phyloP scores from a whole-genome alignment of 225 moss, liverwort and hornwort genomes.

The Sphagnum contortum region DNA sequence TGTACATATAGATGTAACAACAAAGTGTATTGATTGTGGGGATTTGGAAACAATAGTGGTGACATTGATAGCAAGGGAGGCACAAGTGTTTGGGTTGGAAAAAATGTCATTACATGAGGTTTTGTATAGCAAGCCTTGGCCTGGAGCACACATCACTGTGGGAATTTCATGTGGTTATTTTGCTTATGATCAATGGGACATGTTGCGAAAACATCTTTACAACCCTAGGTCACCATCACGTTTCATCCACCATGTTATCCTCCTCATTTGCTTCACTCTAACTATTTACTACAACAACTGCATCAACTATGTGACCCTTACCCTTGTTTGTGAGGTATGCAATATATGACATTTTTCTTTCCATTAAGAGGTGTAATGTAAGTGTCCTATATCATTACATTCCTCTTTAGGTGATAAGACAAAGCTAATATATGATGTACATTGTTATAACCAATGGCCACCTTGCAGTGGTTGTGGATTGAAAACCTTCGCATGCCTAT shows the following conservation, averaged over 20 bases:
- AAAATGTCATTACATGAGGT: conserved; percentile 54
- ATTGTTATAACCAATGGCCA: too few species aligned
- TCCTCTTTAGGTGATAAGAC: too few species aligned
- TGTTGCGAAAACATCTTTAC: conserved; percentile 55
- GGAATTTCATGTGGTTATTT: conserved; percentile 73
- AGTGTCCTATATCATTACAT: too few species aligned
- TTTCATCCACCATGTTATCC: conserved; percentile 75
- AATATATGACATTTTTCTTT: too few species aligned
- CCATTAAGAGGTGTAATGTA: too few species aligned
- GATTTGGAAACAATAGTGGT: conserved; percentile 38
- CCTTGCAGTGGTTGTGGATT: too few species aligned
- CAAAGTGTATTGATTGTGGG: too few species aligned
- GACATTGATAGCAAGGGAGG: conserved; percentile 43
- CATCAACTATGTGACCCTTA: conserved; percentile 86
- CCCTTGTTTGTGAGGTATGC: conserved; percentile 77
- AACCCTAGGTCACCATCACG: conserved; percentile 52
- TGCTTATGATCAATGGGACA: conserved; percentile 90
- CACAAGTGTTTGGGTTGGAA: conserved; percentile 16
- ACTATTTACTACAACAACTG: conserved; percentile 53
- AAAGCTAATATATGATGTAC: too few species aligned
- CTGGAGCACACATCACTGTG: conserved; percentile 44
- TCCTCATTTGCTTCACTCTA: conserved; percentile 72
- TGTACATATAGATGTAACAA: too few species aligned
- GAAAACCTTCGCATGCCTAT: too few species aligned
- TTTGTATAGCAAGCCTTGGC: conserved; percentile 35